Evolutionary conservation across 108 stramenopile genomes (phyloP), one percentile per base, ranked within the genome.

Genomic region (Cylindrotheca fusiformis): DNA sequence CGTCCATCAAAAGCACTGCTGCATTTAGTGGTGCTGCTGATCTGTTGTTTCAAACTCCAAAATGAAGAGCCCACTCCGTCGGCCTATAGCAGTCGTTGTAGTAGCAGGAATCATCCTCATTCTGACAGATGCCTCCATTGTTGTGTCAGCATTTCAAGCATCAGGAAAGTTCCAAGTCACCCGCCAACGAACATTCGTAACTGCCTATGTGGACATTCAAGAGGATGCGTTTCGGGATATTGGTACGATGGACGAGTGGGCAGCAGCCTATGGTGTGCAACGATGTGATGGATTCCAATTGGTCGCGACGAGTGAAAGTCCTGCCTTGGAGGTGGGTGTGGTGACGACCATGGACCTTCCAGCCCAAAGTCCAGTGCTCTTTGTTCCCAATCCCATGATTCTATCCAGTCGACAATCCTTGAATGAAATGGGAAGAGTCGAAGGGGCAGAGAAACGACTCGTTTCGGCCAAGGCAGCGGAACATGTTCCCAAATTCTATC

Each of bases 241-340:
- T 48, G 64, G 12, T n/a, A 60, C 74, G 1, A 67, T 81, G 49
- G 70, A 75, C 6, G 69, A 74, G 48, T 81, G 80, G 80, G 72
- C 73, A 20, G 45, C 52, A 5, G 26, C 46, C 23, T 69, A 64
- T 60, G 80, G 80, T 21, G 72, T 81, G 17, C 73, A 77, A 63
- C 36, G 56, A 31, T 52, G 67, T 10, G 76, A 72, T 17, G 80
- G 80, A 2, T 60, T 81, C 24, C 72, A 75, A 23, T 41, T 77
- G 17, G 46, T 60, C 29, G 36, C 53, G 0, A 60, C 60, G 31
- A 26, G 61, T 22, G 24, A 28, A 10, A 36, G 32, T 26, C 50
- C 50, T 6, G 69, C 48, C 8, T 19, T 78, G 46, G 79, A 80
- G 29, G 67, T 68, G 12, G 26, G 48, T 30, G 71, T 63, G 14